phyloP scores from a whole-genome alignment of 768 basidiomycete genomes.

The Boletus reticuloceps region DNA sequence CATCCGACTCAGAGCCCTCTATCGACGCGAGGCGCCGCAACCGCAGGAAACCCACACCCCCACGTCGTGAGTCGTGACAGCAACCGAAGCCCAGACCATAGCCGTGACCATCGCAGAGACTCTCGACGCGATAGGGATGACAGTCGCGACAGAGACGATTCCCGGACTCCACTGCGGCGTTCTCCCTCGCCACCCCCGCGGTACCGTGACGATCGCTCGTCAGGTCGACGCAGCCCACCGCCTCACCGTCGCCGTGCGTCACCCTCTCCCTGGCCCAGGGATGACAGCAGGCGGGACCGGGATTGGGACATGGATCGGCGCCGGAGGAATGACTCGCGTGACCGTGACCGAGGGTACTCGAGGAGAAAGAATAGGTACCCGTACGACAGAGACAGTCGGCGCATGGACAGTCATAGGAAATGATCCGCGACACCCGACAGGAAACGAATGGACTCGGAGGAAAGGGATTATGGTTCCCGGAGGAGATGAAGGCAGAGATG shows the following conservation, averaged over 20 bases:
- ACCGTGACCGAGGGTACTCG: slow-evolving; percentile 16
- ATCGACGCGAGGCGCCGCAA: slow-evolving; percentile 27
- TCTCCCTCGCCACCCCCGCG: slow-evolving; percentile 28
- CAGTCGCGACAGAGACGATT: slow-evolving; percentile 29
- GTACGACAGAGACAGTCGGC: slow-evolving; percentile 22
- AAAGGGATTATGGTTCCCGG: slow-evolving; percentile 20
- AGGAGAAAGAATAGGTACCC: too few relatives aligned
- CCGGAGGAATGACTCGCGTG: slow-evolving; percentile 25
- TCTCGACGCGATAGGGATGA: slow-evolving; percentile 13
- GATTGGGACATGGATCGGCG: slow-evolving; percentile 25
- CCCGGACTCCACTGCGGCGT: slow-evolving; percentile 32
- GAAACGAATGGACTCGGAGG: slow-evolving; percentile 20
- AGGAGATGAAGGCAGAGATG: slow-evolving; percentile 11
- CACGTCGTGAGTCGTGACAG: slow-evolving; percentile 24
- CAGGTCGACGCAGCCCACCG: slow-evolving; percentile 24
- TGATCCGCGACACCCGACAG: slow-evolving; percentile 28
- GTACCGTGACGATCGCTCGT: slow-evolving; percentile 22
- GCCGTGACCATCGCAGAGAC: slow-evolving; percentile 20
- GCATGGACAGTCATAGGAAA: slow-evolving; percentile 16
- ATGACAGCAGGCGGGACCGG: slow-evolving; percentile 18
- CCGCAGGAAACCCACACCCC: slow-evolving; percentile 33
- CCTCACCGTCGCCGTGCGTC: slow-evolving; percentile 22
- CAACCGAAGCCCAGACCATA: slow-evolving; percentile 23
- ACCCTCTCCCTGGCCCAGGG: slow-evolving; percentile 22
- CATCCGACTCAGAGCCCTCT: slow-evolving; percentile 37